A percentile compares a stretch with the other conserved stretches of the same genome.
These are phyloP conservation scores for Tylopilus sp. DNA, from an alignment of 768 basidiomycete species.

Conservation along the genomic window DNA sequence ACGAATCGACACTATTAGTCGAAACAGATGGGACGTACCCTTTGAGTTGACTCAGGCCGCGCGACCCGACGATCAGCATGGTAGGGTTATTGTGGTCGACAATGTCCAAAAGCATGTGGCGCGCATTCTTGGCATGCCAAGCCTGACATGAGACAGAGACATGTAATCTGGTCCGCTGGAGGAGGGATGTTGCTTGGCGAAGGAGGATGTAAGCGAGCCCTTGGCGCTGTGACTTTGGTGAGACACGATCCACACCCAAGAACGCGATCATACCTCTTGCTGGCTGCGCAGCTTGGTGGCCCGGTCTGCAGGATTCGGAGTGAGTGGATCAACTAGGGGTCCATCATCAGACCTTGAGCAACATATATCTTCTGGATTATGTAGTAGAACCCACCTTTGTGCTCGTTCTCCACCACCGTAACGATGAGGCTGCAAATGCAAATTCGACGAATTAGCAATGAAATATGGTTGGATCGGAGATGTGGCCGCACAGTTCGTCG, in stretches of 20 bases:
- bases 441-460: not conserved
- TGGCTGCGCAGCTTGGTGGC: constrained; percentile 80
- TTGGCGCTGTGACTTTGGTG: constrained; percentile 60
- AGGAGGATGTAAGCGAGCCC: constrained; percentile 83
- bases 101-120: constrained; percentile 89
- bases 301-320: constrained; percentile 71
- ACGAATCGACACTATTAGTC: too few relatives aligned
- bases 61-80: constrained; percentile 95
- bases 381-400: constrained; percentile 56
- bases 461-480: not conserved
- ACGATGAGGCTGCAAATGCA: constrained; percentile 60
- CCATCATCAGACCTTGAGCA: constrained; percentile 3
- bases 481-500: constrained; percentile 65
- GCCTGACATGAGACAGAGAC: constrained; percentile 90
- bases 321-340: constrained; percentile 57
- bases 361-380: not conserved
- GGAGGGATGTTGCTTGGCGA: constrained; percentile 82
- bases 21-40: constrained; percentile 48
- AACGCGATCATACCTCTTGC: constrained; percentile 66
- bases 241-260: constrained; percentile 5
- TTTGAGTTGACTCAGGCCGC: constrained; percentile 83
- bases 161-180: constrained; percentile 88
- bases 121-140: constrained; percentile 93
- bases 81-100: constrained; percentile 84
- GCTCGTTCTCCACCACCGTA: constrained; percentile 89